phyloP scores from a whole-genome alignment of 257 asterid genomes.

The Dorcoceras hygrometricum region DNA sequence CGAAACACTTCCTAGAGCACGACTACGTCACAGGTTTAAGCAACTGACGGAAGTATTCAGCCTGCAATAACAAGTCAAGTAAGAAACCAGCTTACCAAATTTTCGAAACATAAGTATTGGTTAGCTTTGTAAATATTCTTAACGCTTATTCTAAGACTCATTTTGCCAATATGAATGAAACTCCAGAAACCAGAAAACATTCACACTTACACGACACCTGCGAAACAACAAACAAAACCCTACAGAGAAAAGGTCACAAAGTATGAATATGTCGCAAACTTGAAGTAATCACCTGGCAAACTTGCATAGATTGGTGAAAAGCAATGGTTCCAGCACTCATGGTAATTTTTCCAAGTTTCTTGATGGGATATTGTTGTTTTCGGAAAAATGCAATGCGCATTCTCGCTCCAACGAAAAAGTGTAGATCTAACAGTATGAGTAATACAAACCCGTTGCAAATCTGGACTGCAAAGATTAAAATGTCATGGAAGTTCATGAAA shows the following conservation, averaged over 20 bases:
- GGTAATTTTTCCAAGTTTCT: constrained; percentile 43
- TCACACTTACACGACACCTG: neutral
- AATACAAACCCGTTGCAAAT: constrained; percentile 15
- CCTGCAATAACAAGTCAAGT: constrained; percentile 43
- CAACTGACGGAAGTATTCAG: constrained; percentile 91
- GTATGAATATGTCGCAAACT: neutral
- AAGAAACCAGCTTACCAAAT: neutral
- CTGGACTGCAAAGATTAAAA: constrained; percentile 28
- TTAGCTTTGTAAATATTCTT: neutral
- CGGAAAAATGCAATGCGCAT: constrained; percentile 58
- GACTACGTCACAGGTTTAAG: constrained; percentile 93
- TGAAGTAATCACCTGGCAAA: constrained; percentile 60
- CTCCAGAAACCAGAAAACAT: neutral
- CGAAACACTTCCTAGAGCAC: constrained; percentile 20
- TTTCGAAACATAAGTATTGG: neutral
- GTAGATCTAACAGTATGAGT: constrained; percentile 7
- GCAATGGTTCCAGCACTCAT: constrained; percentile 75
- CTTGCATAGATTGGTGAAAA: constrained; percentile 79
- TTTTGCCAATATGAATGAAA: neutral
- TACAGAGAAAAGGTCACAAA: neutral
- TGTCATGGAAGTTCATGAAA: neutral
- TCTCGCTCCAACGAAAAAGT: constrained; percentile 45
- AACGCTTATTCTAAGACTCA: neutral
- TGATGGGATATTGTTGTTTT: constrained; percentile 39
- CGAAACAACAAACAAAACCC: neutral